phyloP scores from a whole-genome alignment of 1,284 basidiomycete species.

The Rhodotorula sp. region DNA sequence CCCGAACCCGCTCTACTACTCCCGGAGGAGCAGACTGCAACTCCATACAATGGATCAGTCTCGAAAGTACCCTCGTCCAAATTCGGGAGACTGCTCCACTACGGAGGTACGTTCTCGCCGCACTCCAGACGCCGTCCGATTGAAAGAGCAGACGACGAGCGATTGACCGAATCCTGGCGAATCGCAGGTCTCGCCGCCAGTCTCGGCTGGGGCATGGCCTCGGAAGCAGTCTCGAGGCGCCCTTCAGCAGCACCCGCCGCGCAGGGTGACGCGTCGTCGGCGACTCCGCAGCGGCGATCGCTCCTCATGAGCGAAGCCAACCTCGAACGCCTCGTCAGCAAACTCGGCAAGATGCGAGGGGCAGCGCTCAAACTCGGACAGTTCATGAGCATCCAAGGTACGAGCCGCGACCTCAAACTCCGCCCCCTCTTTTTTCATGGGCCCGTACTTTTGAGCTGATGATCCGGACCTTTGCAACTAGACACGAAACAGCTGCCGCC shows the following conservation, averaged over 20 bases:
- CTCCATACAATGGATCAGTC: slow-evolving; percentile 56
- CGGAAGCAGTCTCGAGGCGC: slow-evolving; percentile 52
- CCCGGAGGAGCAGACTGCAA: background rate
- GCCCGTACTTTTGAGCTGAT: no score
- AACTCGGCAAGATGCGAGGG: slow-evolving; percentile 90
- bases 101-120: slow-evolving; percentile 67
- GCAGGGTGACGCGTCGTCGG: background rate
- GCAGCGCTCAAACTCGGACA: slow-evolving; percentile 96
- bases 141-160: background rate
- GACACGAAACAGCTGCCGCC: slow-evolving; percentile 85
- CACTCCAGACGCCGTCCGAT: no score
- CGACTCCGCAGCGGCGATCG: slow-evolving; percentile 16
- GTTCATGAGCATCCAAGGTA: slow-evolving; percentile 96
- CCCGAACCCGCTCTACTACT: background rate
- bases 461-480: slow-evolving; percentile 44
- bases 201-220: slow-evolving; percentile 63
- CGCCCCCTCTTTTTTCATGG: no score
- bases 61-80: slow-evolving; percentile 85
- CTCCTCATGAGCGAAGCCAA: slow-evolving; percentile 87
- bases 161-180: background rate
- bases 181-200: slow-evolving; percentile 66
- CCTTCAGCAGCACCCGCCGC: background rate
- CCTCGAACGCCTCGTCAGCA: slow-evolving; percentile 83
- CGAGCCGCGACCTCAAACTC: no score
- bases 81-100: slow-evolving; percentile 83